Base-by-base conservation (phyloP, 768 basidiomycete species). In the Punctularia strigosozonata region DNA sequence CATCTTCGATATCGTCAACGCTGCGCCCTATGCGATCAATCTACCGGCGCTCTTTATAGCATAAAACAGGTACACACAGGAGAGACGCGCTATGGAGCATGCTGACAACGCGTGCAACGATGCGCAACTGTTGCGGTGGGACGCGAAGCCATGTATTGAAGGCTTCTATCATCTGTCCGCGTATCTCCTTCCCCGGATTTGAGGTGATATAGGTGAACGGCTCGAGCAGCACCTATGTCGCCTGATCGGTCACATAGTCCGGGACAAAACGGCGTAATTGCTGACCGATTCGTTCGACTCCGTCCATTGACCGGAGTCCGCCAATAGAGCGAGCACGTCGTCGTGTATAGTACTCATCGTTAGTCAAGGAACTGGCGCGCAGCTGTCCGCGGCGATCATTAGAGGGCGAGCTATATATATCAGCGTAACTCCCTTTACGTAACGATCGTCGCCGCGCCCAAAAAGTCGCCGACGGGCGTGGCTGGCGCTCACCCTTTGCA, bases 71-170 rank as follows among this genome's bases (percentile, higher is more conserved):
- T 12, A 57, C 72, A 52, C 50, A 91, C 92, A 98, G 70, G 19
- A 99, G 67, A 55, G 87, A 90, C 4, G 92, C 91, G 38, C 80
- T 89, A 49, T 99, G 95, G 15, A 98, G 66, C 90, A 94, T 97
- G 51, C 77, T 78, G 24, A 99, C 85, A 38, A 99, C 74, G 45
- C 70, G 71, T 2, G 79, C 71, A 43, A 99, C 90, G 31, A 83
- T 63, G 20, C 56, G 55, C 14, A 95, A 70, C 55, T 81, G 81
- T 19, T 73, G 70, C 20, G 62, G 54, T 0, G 88, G 84, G 2
- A 98, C 90, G 5, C 79, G 55, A 12, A 98, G 73, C 95, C 95
- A 99, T 2, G 62, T 25, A 49, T 98, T 94, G 74, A 98, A 98
- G 0, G 94, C 90, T 37, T 80, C 82, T 45, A 94, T 88, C 53